Percentiles rank a stretch among this genome's conserved stretches.
phyloP scores from a whole-genome alignment of 768 basidiomycete species.

The Rubroboletus satanas region DNA sequence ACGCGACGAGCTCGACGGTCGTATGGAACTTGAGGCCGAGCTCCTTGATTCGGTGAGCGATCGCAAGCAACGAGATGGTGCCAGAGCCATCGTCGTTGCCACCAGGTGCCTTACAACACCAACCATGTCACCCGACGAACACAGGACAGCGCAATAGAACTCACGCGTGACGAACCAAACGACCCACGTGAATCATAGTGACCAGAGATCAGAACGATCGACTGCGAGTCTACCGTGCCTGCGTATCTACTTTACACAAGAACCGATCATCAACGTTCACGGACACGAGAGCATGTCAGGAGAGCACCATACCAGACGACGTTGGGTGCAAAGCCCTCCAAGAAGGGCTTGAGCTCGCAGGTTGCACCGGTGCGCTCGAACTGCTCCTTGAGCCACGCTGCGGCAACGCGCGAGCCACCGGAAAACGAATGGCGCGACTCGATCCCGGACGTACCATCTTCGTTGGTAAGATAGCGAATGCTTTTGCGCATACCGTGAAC shows the following conservation, averaged over 20 bases:
- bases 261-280: not conserved
- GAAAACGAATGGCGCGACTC: conserved; percentile 83
- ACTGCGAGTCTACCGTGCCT: conserved; percentile 41
- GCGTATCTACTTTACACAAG: conserved; percentile 45
- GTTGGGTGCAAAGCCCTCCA: conserved; percentile 76
- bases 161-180: conserved; percentile 65
- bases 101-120: conserved; percentile 36
- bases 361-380: conserved; percentile 74
- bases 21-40: conserved; percentile 66
- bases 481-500: conserved; percentile 62
- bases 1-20: conserved; percentile 77
- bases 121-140: not conserved
- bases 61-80: conserved; percentile 69
- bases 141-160: not conserved
- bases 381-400: conserved; percentile 49
- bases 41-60: conserved; percentile 70
- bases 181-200: conserved; percentile 93
- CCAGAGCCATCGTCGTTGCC: conserved; percentile 65
- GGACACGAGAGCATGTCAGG: too few species aligned
- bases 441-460: conserved; percentile 69
- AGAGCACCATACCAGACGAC: conserved; percentile 63
- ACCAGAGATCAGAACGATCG: conserved; percentile 71
- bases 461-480: conserved; percentile 81
- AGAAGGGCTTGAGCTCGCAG: conserved; percentile 66
- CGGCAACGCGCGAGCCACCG: conserved; percentile 41